These are phyloP conservation scores for Ophiosphaerella narmari DNA, from an alignment of 2,329 filamentous ascomycete genomes.

Conservation along the genomic window DNA sequence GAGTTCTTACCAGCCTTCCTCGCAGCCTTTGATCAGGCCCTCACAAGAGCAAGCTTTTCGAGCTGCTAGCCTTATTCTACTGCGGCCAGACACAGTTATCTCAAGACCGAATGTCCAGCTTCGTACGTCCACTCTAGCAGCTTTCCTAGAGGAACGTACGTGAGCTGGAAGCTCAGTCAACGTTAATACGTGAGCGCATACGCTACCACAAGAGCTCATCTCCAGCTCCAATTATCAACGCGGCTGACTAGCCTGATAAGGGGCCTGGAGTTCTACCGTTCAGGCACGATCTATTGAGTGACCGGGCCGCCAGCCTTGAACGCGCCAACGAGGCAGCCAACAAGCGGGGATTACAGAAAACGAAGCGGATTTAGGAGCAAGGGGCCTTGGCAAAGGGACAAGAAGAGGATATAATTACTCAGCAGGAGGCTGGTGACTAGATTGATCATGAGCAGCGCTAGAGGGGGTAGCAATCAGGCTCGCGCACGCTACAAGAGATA, in stretches of 20 bases:
- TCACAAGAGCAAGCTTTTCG: constrained; percentile 31
- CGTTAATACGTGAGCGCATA: neutral
- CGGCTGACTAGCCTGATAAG: neutral
- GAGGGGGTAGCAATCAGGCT: constrained; percentile 12
- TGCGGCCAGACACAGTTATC: no score
- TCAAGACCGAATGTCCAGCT: no score
- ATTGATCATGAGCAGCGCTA: no score
- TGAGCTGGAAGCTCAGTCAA: no score
- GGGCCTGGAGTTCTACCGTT: neutral
- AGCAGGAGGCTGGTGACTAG: neutral
- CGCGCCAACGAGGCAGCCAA: no score
- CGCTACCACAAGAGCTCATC: neutral
- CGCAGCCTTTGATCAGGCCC: constrained; percentile 23
- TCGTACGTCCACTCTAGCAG: no score
- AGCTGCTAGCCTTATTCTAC: constrained; percentile 36
- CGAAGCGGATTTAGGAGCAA: neutral
- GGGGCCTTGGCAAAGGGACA: neutral
- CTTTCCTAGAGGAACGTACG: no score
- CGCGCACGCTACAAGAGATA: constrained; percentile 13
- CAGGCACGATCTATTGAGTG: no score
- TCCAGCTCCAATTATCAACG: neutral
- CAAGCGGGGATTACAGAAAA: neutral
- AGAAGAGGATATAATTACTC: neutral
- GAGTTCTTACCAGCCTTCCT: constrained; percentile 39
- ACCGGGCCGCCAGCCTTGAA: no score